Percentiles rank a stretch among this genome's conserved stretches.
These are phyloP conservation scores for Leccinum boreale DNA, from an alignment of 768 basidiomycete genomes.

Conservation along the genomic window DNA sequence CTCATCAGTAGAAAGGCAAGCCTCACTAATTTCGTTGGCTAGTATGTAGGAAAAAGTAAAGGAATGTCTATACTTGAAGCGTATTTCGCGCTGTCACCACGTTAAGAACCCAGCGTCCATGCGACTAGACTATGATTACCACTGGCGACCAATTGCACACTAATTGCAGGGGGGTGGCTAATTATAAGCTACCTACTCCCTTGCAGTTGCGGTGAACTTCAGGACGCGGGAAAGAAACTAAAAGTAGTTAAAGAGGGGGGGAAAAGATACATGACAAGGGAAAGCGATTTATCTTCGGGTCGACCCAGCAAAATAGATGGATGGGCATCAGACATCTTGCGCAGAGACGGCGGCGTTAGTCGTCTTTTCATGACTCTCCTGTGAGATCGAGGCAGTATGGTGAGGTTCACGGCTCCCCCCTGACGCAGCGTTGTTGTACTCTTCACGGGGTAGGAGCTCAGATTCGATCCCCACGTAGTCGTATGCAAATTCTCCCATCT, in stretches of 20 bases:
- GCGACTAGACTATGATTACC: neutral
- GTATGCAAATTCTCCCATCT: slow-evolving; percentile 89
- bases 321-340: neutral
- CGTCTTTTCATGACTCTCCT: slow-evolving; percentile 28
- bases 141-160: neutral
- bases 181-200: neutral
- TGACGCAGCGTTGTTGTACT: slow-evolving; percentile 26
- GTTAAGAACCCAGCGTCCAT: neutral
- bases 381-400: slow-evolving; percentile 26
- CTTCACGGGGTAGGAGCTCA: slow-evolving; percentile 37
- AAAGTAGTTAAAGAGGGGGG: neutral
- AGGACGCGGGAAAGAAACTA: neutral
- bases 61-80: neutral
- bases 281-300: neutral
- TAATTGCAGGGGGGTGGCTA: neutral
- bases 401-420: slow-evolving; percentile 36
- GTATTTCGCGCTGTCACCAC: neutral
- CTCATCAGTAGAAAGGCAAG: neutral
- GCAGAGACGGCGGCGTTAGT: neutral
- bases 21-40: neutral
- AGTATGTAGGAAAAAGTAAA: neutral
- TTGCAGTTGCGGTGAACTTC: neutral
- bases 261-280: neutral
- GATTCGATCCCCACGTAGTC: slow-evolving; percentile 79
- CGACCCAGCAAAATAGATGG: neutral